Evolutionary conservation across 495 filamentous ascomycete genomes (phyloP), one percentile per base, ranked within the genome.

Genomic region (Cryomyces antarcticus): DNA sequence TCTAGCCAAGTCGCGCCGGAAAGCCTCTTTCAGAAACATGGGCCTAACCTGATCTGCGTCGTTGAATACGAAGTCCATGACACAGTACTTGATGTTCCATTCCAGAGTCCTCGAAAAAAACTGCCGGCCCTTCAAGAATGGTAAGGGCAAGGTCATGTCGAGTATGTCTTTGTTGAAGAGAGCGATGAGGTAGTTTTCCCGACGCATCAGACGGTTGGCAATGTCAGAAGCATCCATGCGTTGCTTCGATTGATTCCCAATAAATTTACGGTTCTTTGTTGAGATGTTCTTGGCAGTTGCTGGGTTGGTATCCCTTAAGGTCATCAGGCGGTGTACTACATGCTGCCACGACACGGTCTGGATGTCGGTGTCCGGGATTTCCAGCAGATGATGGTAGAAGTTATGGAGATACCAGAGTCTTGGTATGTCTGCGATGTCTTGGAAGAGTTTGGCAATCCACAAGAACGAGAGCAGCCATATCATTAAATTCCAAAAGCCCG

Each of bases 341-440:
- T 92, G 80, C 56, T 95, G 85, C 89, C 89, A 97, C 6, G 85
- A 83, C 30, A 96, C 78, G 0, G 87, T 94, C 60, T 96, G 92
- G 54, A 97, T 92, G 47, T 97, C 92, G 17, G 73, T 64, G 51
- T 96, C 92, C 2, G 82, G 81, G 30, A 97, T 78, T 30, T 79
- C 77, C 11, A 97, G 72, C 5, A 95, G 68, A 53, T 95, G 73
- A 35, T 72, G 61, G 59, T 84, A 97, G 59, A 96, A 97, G 57
- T 89, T 77, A 51, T 86, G 84, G 59, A 93, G 75, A 30, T 82
- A 68, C 49, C 71, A 64, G 11, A 96, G 69, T 17, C 77, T 70
- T 12, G 77, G 78, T 31, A 88, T 67, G 48, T 84, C 82, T n/a
- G 80, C 55, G 34, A 88, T 44, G 49, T 77, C 79, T 47, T 79